Evolutionary conservation across 805 yeast species (phyloP), one percentile per base, ranked within the genome.

Genomic region (Scheffersomyces coipomensis): DNA sequence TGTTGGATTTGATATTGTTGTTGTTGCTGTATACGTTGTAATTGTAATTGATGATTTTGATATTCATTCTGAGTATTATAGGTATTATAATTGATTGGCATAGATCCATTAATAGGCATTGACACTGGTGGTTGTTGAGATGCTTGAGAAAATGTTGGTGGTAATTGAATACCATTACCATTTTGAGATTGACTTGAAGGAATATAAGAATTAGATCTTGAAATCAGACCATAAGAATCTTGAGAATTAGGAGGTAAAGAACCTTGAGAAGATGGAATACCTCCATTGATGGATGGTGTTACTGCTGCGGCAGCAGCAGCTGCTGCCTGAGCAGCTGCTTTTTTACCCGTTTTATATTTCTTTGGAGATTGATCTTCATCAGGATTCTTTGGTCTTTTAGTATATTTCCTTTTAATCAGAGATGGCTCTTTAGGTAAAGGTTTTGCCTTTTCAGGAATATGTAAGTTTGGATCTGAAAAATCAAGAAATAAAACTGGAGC

Each of bases 381-480:
- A 48, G 79, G 80, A 50, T 79, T 80, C 35, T 69, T 67, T 1
- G 91, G 88, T 40, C 88, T 75, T 45, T 75, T 78, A 19, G 69
- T 63, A 46, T 68, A 68, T 43, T 68, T 67, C 29, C 74, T 56
- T 41, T 68, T 68, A 19, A 61, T 58, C 2, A 71, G 74, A 16
- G 73, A 64, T n/a, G 66, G 66, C 30, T 68, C 72, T 38, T 54
- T 55, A 21, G 58, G 48, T 26, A 55, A 59, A 2, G 56, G 58
- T 46, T 64, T 68, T 5, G 54, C 46, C 43, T 67, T 67, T 32
- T 57, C 56, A 24, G 66, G 66, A 31, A 69, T 57, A n/a, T 54
- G 51, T 40, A 65, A 47, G 29, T 55, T 51, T 7, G 72, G 71
- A 42, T 68, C 69, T 29, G 49, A 41, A 23, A 60, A 42, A 44